Evolutionary conservation across 2,329 filamentous ascomycete species (phyloP).

Genomic region (Colletotrichum gigasporum): DNA sequence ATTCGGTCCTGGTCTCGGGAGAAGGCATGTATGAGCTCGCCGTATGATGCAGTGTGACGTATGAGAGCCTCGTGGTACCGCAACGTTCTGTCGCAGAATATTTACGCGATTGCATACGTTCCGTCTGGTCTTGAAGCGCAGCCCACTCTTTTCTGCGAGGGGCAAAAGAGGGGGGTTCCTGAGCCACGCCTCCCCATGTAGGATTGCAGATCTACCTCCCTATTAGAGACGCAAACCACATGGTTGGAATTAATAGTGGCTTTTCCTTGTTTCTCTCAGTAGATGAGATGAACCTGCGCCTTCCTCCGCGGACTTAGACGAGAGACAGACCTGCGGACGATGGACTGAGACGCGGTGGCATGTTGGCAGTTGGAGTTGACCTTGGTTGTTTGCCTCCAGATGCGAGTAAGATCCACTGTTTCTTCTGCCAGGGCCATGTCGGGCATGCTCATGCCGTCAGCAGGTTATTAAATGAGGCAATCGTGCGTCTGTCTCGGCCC

Average conservation of each 20-base stretch:
- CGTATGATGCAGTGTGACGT: no score
- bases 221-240: neutral
- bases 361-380: no score
- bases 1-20: no score
- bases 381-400: no score
- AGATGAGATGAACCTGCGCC: neutral
- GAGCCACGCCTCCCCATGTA: neutral
- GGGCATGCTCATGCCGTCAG: slow-evolving; percentile 5
- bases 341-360: no score
- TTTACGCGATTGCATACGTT: no score
- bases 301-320: neutral
- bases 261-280: neutral
- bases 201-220: slow-evolving; percentile 5
- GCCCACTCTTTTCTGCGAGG: neutral
- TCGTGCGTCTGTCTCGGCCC: neutral
- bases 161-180: neutral
- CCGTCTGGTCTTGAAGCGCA: no score
- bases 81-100: no score
- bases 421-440: no score
- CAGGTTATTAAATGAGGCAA: neutral
- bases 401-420: no score
- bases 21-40: no score
- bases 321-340: neutral
- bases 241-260: neutral
- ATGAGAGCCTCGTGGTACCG: no score